phyloP scores from a whole-genome alignment of 1,284 basidiomycete genomes.

The Wallemia mellicola region DNA sequence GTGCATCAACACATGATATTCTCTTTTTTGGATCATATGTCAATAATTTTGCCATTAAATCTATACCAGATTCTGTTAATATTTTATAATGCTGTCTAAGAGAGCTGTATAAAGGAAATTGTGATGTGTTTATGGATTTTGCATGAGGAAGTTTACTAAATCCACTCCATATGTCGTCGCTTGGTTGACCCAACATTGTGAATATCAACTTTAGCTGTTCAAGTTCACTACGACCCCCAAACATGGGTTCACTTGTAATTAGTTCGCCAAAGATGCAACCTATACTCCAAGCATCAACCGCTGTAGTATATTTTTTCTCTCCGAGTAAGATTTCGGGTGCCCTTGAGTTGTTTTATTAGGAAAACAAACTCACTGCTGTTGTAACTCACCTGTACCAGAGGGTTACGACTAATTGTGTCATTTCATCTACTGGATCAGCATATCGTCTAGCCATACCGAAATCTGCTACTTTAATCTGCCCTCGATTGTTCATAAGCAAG shows the following conservation, averaged over 20 bases:
- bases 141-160: slow-evolving; percentile 45
- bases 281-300: slow-evolving; percentile 98
- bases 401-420: slow-evolving; percentile 93
- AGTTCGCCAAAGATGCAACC: slow-evolving; percentile 97
- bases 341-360: no score
- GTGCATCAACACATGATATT: slow-evolving; percentile 58
- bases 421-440: slow-evolving; percentile 76
- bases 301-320: no score
- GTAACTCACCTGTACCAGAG: slow-evolving; percentile 95
- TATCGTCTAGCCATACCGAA: slow-evolving; percentile 87
- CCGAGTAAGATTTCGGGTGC: no score
- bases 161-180: slow-evolving; percentile 56
- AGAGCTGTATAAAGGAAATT: slow-evolving; percentile 13
- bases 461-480: slow-evolving; percentile 92
- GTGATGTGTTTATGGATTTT: slow-evolving; percentile 43
- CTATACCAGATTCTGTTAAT: slow-evolving; percentile 49
- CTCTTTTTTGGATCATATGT: slow-evolving; percentile 64
- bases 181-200: slow-evolving; percentile 68
- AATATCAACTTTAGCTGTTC: slow-evolving; percentile 65
- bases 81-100: slow-evolving; percentile 33
- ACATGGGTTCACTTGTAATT: slow-evolving; percentile 68
- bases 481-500: slow-evolving; percentile 91
- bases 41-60: slow-evolving; percentile 51
- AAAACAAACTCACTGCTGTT: slow-evolving; percentile 70
- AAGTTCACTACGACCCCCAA: slow-evolving; percentile 81